Evolutionary conservation across 2,329 filamentous ascomycete genomes (phyloP), one percentile per base, ranked within the genome.

Genomic region (Trichoderma arundinaceum): DNA sequence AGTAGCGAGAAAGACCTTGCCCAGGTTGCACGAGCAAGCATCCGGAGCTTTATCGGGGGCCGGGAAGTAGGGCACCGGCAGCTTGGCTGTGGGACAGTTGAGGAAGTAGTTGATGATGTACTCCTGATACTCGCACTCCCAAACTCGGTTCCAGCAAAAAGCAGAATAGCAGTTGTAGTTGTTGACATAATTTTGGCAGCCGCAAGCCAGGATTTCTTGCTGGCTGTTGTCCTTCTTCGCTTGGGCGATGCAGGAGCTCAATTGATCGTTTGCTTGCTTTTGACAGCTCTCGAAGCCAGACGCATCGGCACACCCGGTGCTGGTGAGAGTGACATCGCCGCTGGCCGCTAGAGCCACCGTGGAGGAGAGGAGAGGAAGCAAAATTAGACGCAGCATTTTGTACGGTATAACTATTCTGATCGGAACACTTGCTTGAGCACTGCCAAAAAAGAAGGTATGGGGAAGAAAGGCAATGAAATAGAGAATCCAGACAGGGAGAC

Each of bases 101-200:
- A 69, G 61, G 57, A 78, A 71, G 66, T 77, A 79, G 60, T 74
- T 69, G 33, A 76, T 68, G 17, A 77, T 71, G 69, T 77, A 77
- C 43, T 75, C 70, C 67, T 79, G 77, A 64, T 78, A 79, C 69
- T 77, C 75, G 69, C 77, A 79, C 44, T 76, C 76, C 68, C 75
- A 78, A 54, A 77, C 76, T 65, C 75, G 72, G 65, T 79, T 79
- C 77, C 77, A 79, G 70, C 77, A 79, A 22, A 71, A 69, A 32
- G 74, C 68, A 2, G 76, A 73, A 71, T 78, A 78, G 71, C 77
- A 78, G 63, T 78, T 77, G 66, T 75, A 69, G 48, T 70, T 72
- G 28, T 70, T 65, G 35, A 68, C 67, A 52, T 73, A 72, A 64
- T 71, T 65, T 9, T 66, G 64, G 56, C 73, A 75, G 0, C 69